A percentile compares a stretch with the other conserved stretches of the same genome.
phyloP scores from a whole-genome alignment of 371 early-diverging fungal species.

The Cladochytrium tenue region DNA sequence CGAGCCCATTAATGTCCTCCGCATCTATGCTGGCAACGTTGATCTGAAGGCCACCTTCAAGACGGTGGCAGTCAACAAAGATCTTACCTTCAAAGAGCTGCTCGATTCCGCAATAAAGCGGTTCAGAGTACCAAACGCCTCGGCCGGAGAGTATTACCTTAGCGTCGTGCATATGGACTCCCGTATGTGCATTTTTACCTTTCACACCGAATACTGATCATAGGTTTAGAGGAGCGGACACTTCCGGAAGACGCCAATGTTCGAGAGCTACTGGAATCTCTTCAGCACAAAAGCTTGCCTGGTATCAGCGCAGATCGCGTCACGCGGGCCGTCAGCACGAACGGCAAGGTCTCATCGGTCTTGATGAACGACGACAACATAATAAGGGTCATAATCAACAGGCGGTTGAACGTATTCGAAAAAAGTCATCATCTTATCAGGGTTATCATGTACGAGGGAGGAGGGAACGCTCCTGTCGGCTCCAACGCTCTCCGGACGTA shows the following conservation, averaged over 20 bases:
- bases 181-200: slow-evolving; percentile 23
- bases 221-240: slow-evolving; percentile 32
- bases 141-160: slow-evolving; percentile 40
- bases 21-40: slow-evolving; percentile 54
- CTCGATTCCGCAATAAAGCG: slow-evolving; percentile 34
- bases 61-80: slow-evolving; percentile 36
- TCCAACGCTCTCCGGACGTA: slow-evolving; percentile 24
- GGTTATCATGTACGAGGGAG: slow-evolving; percentile 30
- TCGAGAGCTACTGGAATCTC: slow-evolving; percentile 32
- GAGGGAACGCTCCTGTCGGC: slow-evolving; percentile 16
- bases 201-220: neutral
- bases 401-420: slow-evolving; percentile 42
- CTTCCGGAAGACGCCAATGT: slow-evolving; percentile 33
- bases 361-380: slow-evolving; percentile 46
- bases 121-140: slow-evolving; percentile 41
- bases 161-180: slow-evolving; percentile 49
- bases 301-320: slow-evolving; percentile 33
- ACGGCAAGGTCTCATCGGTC: slow-evolving; percentile 19
- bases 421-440: slow-evolving; percentile 40
- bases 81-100: slow-evolving; percentile 32
- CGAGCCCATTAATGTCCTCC: slow-evolving; percentile 42
- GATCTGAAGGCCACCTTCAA: slow-evolving; percentile 54
- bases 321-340: slow-evolving; percentile 3
- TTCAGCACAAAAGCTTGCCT: slow-evolving; percentile 37
- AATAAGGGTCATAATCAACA: slow-evolving; percentile 49